Evolutionary conservation across 208 protist species (phyloP), one percentile per base, ranked within the genome.

Genomic region (Pavlovales sp.): DNA sequence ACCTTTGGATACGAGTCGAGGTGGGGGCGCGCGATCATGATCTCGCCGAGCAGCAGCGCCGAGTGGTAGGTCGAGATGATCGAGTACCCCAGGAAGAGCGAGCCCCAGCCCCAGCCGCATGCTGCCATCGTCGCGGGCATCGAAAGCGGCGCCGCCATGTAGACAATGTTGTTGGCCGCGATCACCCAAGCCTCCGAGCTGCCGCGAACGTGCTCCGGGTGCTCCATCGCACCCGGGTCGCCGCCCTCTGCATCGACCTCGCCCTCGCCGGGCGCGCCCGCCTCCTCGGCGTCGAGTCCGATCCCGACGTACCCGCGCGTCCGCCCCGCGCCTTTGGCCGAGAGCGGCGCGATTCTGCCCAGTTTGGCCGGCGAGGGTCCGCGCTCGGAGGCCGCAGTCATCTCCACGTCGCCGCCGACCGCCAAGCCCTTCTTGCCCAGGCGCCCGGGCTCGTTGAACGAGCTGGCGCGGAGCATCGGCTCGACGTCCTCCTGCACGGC

Each of bases 1-100:
- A 86, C 18, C 32, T 34, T 34, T 0, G 82, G 82, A 30, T 77
- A 86, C 32, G 47, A 76, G 57, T 14, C 20, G 32, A 77, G 30
- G 28, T 40, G 10, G 2, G 82, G 82, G 18, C 36, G 47, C 14
- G 14, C 1, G 7, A 8, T 40, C 8, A 14, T 22, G 10, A 86
- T 36, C 22, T 71, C 47, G 22, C 82, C 82, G 1, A 86, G 44
- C 14, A 66, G 44, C 37, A 81, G 41, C 22, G 36, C 82, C 32
- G 82, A 75, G 82, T 86, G 41, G 38, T 77, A 86, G 36, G 82
- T 86, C 2, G 37, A 32, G 34, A 86, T 36, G 22, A 46, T 36
- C 30, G 82, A 86, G 66, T 77, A 86, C 30, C 34, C 82, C 10
- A 86, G 82, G 40, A 22, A 18, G 26, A 86, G 10, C 38, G 67